These are phyloP conservation scores for Plantago ovata DNA, from an alignment of 257 asterid species.

Conservation along the genomic window DNA sequence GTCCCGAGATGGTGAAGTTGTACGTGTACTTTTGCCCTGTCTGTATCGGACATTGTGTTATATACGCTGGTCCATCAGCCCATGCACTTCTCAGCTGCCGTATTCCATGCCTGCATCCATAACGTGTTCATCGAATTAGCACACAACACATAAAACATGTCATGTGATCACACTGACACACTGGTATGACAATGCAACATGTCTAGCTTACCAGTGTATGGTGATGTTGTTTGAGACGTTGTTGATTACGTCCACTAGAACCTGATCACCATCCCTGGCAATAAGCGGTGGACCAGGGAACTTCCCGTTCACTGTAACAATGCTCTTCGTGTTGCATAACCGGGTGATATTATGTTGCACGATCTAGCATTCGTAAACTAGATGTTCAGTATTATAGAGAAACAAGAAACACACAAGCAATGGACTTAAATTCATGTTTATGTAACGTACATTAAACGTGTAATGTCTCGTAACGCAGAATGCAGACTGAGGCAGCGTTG, in stretches of 20 bases:
- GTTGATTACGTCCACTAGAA: constrained; percentile 53
- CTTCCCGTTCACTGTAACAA: constrained; percentile 49
- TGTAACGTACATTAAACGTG: constrained; percentile 47
- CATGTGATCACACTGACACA: neutral
- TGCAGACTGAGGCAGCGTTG: constrained; percentile 34
- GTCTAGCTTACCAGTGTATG: constrained; percentile 54
- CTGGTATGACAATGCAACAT: neutral
- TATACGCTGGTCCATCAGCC: constrained; percentile 70
- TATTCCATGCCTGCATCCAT: constrained; percentile 54
- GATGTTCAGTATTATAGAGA: neutral
- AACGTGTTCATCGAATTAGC: neutral
- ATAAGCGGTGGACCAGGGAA: constrained; percentile 61
- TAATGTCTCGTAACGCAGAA: constrained; percentile 47
- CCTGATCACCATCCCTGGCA: constrained; percentile 64
- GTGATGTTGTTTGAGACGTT: constrained; percentile 45
- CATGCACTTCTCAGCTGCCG: constrained; percentile 59
- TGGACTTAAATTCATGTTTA: neutral
- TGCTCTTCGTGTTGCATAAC: constrained; percentile 53
- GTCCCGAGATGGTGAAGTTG: constrained; percentile 67
- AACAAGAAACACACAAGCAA: neutral
- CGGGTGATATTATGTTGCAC: constrained; percentile 53
- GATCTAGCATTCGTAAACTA: constrained; percentile 32
- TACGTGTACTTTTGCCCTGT: constrained; percentile 47
- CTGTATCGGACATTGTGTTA: constrained; percentile 71
- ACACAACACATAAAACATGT: neutral